Conservation (phyloP, 2,329 filamentous ascomycete species). For the Colletotrichum echinochloae region DNA sequence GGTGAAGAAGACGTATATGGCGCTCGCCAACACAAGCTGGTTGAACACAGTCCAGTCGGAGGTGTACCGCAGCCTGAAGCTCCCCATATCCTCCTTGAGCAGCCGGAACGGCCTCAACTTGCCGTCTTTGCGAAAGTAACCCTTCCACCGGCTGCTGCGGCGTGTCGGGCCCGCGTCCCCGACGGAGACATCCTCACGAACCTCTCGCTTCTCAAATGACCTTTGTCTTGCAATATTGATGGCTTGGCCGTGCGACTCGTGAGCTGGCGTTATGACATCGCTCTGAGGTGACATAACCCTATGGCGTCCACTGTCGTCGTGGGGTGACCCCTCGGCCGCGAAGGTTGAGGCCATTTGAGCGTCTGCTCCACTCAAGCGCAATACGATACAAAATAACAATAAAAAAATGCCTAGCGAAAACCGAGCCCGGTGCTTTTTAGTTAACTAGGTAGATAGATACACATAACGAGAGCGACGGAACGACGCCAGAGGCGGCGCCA, state of each 20-base stretch:
- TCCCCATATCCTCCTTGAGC: constrained; percentile 60
- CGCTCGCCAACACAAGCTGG: constrained; percentile 72
- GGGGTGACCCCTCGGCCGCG: neutral
- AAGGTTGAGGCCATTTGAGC: constrained; percentile 6
- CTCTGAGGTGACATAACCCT: neutral
- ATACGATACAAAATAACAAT: neutral
- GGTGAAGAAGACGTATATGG: constrained; percentile 75
- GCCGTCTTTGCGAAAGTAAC: constrained; percentile 52
- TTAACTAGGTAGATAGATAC: neutral
- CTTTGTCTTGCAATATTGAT: neutral
- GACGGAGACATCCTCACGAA: neutral
- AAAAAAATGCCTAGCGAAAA: neutral
- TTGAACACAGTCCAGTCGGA: constrained; percentile 72
- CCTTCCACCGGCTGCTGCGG: constrained; percentile 16
- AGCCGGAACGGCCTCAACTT: constrained; percentile 65
- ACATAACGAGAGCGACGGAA: neutral
- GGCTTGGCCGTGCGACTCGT: neutral
- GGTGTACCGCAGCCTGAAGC: constrained; percentile 59
- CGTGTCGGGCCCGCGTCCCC: neutral
- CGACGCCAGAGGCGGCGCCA: neutral
- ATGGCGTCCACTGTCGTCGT: neutral
- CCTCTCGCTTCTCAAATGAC: neutral
- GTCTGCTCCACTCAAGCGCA: neutral
- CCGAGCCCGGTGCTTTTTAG: no score
- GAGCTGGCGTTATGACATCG: constrained; percentile 19